phyloP scores from a whole-genome alignment of 2,329 filamentous ascomycete species.

The Fusarium sp. region DNA sequence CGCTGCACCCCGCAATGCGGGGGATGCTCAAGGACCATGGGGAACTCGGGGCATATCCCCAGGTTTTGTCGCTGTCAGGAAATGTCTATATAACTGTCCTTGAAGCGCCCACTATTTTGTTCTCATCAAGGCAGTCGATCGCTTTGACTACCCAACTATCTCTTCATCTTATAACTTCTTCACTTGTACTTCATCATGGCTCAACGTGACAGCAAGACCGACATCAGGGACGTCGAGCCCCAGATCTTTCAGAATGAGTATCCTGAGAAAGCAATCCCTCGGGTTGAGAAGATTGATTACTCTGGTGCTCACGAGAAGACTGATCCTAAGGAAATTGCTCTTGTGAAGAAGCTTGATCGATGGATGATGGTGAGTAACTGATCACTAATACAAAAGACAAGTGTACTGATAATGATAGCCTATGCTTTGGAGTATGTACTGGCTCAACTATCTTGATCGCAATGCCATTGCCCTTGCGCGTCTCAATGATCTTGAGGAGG shows the following conservation, averaged over 20 bases:
- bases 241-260: slow-evolving; percentile 34
- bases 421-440: slow-evolving; percentile 53
- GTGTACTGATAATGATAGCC: slow-evolving; percentile 31
- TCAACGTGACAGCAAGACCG: slow-evolving; percentile 16
- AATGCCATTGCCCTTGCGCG: slow-evolving; percentile 58
- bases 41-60: background rate
- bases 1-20: slow-evolving; percentile 31
- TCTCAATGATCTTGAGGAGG: slow-evolving; percentile 45
- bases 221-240: slow-evolving; percentile 23
- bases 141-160: slow-evolving; percentile 15
- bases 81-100: slow-evolving; percentile 21
- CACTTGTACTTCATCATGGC: slow-evolving; percentile 6
- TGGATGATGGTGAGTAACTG: slow-evolving; percentile 37
- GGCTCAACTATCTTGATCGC: slow-evolving; percentile 56
- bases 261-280: slow-evolving; percentile 28
- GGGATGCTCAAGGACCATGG: background rate
- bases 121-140: slow-evolving; percentile 25
- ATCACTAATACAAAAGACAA: fast-evolving
- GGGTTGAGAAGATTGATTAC: slow-evolving; percentile 35
- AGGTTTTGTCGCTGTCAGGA: background rate
- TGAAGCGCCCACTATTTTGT: background rate
- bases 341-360: slow-evolving; percentile 39
- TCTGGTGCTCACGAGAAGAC: slow-evolving; percentile 42
- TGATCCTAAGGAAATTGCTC: slow-evolving; percentile 39
- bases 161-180: background rate